Evolutionary conservation across 2,329 filamentous ascomycete genomes (phyloP).

Genomic region (Monilinia laxa): DNA sequence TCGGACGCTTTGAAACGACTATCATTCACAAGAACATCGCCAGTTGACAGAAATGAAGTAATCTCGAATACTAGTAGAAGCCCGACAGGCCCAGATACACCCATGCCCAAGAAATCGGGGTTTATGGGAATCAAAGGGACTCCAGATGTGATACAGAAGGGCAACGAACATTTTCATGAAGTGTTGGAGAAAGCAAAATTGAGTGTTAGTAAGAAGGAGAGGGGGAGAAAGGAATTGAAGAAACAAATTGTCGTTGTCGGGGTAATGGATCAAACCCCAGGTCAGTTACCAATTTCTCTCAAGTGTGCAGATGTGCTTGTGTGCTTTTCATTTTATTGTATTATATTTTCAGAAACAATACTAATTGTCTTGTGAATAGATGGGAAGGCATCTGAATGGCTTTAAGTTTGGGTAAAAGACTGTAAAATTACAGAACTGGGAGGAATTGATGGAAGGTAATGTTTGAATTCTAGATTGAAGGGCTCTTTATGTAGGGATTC

Average conservation of each 20-base stretch:
- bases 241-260: constrained; percentile 35
- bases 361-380: constrained; percentile 24
- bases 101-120: constrained; percentile 24
- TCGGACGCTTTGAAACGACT: constrained; percentile 27
- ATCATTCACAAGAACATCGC: constrained; percentile 13
- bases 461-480: not conserved
- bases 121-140: constrained; percentile 26
- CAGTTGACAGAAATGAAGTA: not conserved
- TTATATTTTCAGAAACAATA: not conserved
- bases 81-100: constrained; percentile 29
- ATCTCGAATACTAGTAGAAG: constrained; percentile 27
- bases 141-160: constrained; percentile 26
- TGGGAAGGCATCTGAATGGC: constrained; percentile 29
- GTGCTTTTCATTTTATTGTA: not conserved
- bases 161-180: constrained; percentile 27
- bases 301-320: not conserved
- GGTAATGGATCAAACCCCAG: constrained; percentile 33
- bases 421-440: not conserved
- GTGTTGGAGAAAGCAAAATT: constrained; percentile 30
- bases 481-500: not conserved
- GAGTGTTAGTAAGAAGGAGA: constrained; percentile 29
- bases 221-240: constrained; percentile 33
- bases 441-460: not conserved
- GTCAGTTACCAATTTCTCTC: constrained; percentile 24
- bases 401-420: constrained; percentile 29